Conservation (phyloP, 805 yeast species). For the Maudiozyma pseudohumilis region DNA sequence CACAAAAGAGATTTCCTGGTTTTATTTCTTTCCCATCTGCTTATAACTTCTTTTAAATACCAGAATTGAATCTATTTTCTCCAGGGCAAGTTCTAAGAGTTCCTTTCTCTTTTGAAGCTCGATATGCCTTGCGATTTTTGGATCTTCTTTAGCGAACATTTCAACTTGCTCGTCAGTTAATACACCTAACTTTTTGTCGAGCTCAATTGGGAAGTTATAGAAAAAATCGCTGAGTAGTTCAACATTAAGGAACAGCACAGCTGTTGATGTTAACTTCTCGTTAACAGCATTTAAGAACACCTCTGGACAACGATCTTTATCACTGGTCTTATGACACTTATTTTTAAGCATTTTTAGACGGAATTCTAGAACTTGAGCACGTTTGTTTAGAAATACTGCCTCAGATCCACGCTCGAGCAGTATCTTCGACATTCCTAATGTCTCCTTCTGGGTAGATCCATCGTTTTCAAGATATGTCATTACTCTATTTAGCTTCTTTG, state of each 20-base stretch:
- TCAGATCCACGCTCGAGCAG: constrained; percentile 71
- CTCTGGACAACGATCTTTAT: constrained; percentile 90
- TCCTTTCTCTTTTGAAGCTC: constrained; percentile 92
- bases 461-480: constrained; percentile 51
- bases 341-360: constrained; percentile 67
- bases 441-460: constrained; percentile 34
- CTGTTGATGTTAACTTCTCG: constrained; percentile 84
- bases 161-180: constrained; percentile 73
- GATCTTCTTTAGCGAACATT: constrained; percentile 87
- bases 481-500: constrained; percentile 74
- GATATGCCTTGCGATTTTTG: constrained; percentile 79
- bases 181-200: constrained; percentile 60
- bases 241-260: constrained; percentile 85
- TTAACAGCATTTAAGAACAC: constrained; percentile 86
- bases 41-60: constrained; percentile 31
- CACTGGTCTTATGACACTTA: constrained; percentile 66
- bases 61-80: constrained; percentile 58
- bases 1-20: not conserved
- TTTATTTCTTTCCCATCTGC: constrained; percentile 10
- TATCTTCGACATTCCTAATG: constrained; percentile 74
- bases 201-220: constrained; percentile 89
- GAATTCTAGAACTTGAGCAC: constrained; percentile 60
- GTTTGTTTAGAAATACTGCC: constrained; percentile 68
- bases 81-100: constrained; percentile 69
- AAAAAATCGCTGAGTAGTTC: constrained; percentile 91